These are phyloP conservation scores for Boletus rufocinnamomeus DNA, from an alignment of 768 basidiomycete genomes.

Conservation along the genomic window DNA sequence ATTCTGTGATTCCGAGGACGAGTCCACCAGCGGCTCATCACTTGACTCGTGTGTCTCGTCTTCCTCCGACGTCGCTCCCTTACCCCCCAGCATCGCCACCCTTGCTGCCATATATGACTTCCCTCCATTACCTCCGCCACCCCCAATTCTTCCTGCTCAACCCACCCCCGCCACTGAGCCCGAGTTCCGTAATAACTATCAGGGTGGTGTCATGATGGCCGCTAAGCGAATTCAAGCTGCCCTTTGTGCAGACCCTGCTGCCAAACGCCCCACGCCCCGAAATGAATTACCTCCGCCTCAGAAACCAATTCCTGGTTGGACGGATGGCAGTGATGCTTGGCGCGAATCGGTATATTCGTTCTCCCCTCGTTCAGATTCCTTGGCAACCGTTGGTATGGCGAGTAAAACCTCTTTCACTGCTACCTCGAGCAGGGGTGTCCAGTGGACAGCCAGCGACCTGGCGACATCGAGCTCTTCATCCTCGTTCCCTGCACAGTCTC, in stretches of 20 bases:
- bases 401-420: slow-evolving; percentile 48
- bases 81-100: slow-evolving; percentile 38
- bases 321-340: slow-evolving; percentile 66
- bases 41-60: slow-evolving; percentile 36
- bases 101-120: slow-evolving; percentile 47
- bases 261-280: slow-evolving; percentile 39
- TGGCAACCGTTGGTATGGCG: slow-evolving; percentile 31
- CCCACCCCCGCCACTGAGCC: slow-evolving; percentile 27
- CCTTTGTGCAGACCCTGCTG: slow-evolving; percentile 42
- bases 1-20: slow-evolving; percentile 41
- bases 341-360: slow-evolving; percentile 63
- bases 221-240: slow-evolving; percentile 53
- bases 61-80: slow-evolving; percentile 21
- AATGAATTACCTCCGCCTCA: slow-evolving; percentile 38
- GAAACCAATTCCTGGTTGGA: slow-evolving; percentile 64
- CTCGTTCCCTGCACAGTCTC: slow-evolving; percentile 29
- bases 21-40: slow-evolving; percentile 44
- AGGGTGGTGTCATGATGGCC: slow-evolving; percentile 71
- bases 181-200: slow-evolving; percentile 45
- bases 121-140: slow-evolving; percentile 54
- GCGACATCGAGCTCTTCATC: slow-evolving; percentile 22
- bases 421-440: slow-evolving; percentile 52
- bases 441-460: slow-evolving; percentile 45
- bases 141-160: slow-evolving; percentile 39
- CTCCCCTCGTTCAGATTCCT: slow-evolving; percentile 41